Percentiles rank a stretch among this genome's conserved stretches.
Evolutionary conservation across 352 stramenopile species (phyloP).

Genomic region (Peronospora farinosa): DNA sequence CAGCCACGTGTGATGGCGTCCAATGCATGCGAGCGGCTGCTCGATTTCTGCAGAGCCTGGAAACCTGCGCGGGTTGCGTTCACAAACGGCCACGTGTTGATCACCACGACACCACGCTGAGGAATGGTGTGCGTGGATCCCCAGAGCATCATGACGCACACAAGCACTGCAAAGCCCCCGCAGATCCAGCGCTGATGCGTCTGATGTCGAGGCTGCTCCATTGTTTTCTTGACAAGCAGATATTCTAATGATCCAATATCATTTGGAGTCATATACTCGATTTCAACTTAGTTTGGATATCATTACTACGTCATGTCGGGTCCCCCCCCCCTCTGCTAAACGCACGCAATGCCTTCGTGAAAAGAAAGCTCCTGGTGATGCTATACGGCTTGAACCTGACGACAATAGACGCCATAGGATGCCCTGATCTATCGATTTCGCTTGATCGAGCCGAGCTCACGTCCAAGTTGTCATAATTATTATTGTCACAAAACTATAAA

Average conservation of each 20-base stretch:
- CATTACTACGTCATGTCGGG: too few relatives aligned
- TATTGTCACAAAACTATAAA: too few relatives aligned
- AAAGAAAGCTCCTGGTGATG: too few relatives aligned
- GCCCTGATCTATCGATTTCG: too few relatives aligned
- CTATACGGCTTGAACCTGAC: too few relatives aligned
- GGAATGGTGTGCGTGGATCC: conserved; percentile 25
- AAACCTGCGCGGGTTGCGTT: conserved; percentile 66
- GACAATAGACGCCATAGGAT: too few relatives aligned
- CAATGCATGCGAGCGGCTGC: conserved; percentile 24
- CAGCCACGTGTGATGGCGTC: conserved; percentile 66
- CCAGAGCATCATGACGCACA: conserved; percentile 29
- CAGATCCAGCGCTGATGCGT: conserved; percentile 31
- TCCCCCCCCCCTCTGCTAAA: too few relatives aligned
- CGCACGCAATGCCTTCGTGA: too few relatives aligned
- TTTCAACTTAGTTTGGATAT: too few relatives aligned
- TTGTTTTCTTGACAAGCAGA: conserved; percentile 8
- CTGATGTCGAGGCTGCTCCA: conserved; percentile 25
- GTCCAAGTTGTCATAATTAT: too few relatives aligned
- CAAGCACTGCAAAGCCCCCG: conserved; percentile 21
- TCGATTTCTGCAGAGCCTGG: conserved; percentile 24
- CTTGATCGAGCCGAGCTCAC: too few relatives aligned
- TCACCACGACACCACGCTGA: conserved; percentile 43
- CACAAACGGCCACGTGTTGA: conserved; percentile 84
- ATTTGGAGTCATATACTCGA: neutral
- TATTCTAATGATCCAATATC: neutral